Conservation (phyloP, 108 stramenopile genomes). For the Chaetoceros muelleri region DNA sequence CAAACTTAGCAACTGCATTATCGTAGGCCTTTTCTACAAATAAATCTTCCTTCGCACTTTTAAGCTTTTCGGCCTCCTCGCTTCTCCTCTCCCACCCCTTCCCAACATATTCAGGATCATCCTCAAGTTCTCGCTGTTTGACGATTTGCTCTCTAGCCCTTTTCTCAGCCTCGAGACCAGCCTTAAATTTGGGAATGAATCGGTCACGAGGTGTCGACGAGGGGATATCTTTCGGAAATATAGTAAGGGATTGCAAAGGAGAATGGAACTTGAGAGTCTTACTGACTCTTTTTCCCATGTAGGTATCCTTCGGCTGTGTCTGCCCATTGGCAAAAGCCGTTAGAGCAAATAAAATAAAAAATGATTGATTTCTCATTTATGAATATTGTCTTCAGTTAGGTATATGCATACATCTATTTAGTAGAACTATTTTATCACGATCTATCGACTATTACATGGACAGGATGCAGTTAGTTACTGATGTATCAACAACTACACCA, state of each 20-base stretch:
- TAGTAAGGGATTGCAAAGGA: conserved; percentile 70
- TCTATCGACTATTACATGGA: too few relatives aligned
- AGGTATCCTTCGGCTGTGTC: not conserved
- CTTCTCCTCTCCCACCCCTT: conserved; percentile 43
- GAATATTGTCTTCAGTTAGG: too few relatives aligned
- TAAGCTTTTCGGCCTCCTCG: conserved; percentile 22
- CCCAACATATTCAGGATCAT: conserved; percentile 8
- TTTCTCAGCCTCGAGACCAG: conserved; percentile 57
- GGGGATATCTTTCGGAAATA: conserved; percentile 28
- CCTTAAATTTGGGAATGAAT: conserved; percentile 45
- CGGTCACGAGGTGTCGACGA: conserved; percentile 30
- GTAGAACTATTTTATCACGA: too few relatives aligned
- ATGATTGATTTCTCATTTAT: too few relatives aligned
- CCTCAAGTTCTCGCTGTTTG: conserved; percentile 24
- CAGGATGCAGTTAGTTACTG: too few relatives aligned
- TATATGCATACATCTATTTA: too few relatives aligned
- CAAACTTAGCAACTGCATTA: conserved; percentile 33
- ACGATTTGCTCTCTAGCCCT: conserved; percentile 31
- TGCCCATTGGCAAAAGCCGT: not conserved
- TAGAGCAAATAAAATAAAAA: not conserved
- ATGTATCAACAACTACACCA: too few relatives aligned
- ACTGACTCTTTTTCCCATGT: not conserved
- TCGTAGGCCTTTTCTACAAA: conserved; percentile 56
- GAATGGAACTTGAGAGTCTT: conserved; percentile 41
- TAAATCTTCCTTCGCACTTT: conserved; percentile 25